These are phyloP conservation scores for Cystobasidiaceae sp. DNA, from an alignment of 1,284 basidiomycete genomes.

Conservation along the genomic window DNA sequence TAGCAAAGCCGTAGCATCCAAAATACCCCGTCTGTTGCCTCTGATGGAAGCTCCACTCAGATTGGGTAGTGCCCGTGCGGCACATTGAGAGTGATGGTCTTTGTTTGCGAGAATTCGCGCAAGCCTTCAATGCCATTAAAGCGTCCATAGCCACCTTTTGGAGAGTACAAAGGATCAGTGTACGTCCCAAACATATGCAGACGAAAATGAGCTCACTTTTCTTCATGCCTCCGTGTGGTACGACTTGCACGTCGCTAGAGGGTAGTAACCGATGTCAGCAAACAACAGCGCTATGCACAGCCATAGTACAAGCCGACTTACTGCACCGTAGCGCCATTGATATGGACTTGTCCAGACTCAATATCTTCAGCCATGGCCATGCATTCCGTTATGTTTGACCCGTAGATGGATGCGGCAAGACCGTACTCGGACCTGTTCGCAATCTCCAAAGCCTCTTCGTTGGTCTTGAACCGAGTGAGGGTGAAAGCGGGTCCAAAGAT, in stretches of 20 bases:
- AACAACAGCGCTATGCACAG: not conserved
- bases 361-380: constrained; percentile 36
- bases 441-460: constrained; percentile 40
- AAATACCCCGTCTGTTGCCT: no score
- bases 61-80: constrained; percentile 9
- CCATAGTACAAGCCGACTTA: not conserved
- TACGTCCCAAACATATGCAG: not conserved
- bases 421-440: constrained; percentile 44
- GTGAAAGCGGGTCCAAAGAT: constrained; percentile 56
- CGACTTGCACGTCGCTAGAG: not conserved
- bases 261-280: not conserved
- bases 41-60: no score
- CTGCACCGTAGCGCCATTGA: constrained; percentile 32
- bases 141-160: not conserved
- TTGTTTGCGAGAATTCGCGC: not conserved
- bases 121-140: constrained; percentile 25
- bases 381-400: constrained; percentile 11
- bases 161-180: not conserved
- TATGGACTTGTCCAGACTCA: constrained; percentile 43
- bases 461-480: constrained; percentile 38
- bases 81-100: not conserved
- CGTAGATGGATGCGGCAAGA: constrained; percentile 42
- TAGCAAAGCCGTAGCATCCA: no score
- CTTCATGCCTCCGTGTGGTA: constrained; percentile 21
- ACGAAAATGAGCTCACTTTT: not conserved